Base-by-base conservation (phyloP, 2,329 filamentous ascomycete genomes). In the Arthrobotrys sphaeroides region DNA sequence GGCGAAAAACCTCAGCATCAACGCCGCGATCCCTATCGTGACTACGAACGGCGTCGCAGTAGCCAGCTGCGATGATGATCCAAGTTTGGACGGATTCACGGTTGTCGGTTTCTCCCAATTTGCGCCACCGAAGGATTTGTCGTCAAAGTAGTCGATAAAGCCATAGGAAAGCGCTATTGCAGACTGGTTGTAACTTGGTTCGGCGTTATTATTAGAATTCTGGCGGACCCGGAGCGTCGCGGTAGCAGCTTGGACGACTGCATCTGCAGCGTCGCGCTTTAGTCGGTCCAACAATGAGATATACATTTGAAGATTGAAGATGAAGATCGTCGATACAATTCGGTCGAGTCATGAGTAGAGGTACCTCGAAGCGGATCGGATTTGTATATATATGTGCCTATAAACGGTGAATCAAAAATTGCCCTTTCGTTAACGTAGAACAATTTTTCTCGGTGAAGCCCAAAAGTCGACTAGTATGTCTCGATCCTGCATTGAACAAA, bases 1-100 rank as follows among this genome's bases (percentile, higher is more conserved):
- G 20, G 81, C 80, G 49, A 81, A 62, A 59, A 81, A 79, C 20
- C 81, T 80, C 28, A 82, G 65, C 31, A 80, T 77, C 7, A 81
- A 77, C 13, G 80, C 64, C 5, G 79, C 33, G 1, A 80, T 78
- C 5, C 80, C 80, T 1, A 80, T 31, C 12, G 78, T 78, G 9
- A 81, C 80, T 13, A 81, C 42, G 33, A 80, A 60, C 43, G 77
- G 78, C 13, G 79, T 78, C 20, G 79, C 78, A 62, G 64, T 69
- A 53, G 72, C 70, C 57, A 80, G 65, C 26, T 78, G 74, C 24
- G 67, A 73, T 24, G 78, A 79, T 24, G 67, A 75, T 22, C 79
- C 79, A 36, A 80, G 42, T 68, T 68, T 68, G 16, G 64, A 59
- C 18, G 72, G 72, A 28, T 64, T 69, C 22, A 60, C 40, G 24